Conservation (phyloP, 768 basidiomycete species). For the Calocybe indica region DNA sequence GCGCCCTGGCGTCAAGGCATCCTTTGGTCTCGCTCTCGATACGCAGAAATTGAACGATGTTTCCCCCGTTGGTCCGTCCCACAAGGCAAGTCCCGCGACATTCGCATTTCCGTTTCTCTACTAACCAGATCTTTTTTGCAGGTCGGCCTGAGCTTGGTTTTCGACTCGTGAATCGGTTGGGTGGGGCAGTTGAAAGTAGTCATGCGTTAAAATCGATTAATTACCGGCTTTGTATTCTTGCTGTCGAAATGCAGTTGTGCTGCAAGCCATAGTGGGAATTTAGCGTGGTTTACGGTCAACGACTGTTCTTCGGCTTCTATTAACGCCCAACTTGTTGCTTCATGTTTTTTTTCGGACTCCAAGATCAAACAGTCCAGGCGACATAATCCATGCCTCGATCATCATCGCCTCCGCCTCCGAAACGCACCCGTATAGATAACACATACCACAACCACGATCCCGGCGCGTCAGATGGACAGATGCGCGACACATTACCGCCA, state of each 20-base stretch:
- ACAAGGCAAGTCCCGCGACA: slow-evolving; percentile 50
- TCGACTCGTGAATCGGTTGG: slow-evolving; percentile 55
- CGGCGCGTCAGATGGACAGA: slow-evolving; percentile 20
- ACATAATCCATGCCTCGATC: slow-evolving; percentile 15
- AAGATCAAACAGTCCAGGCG: background rate
- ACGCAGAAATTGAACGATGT: slow-evolving; percentile 85
- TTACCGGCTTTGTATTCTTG: too few species aligned
- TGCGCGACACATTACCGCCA: slow-evolving; percentile 39
- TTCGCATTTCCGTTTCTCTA: background rate
- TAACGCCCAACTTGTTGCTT: too few species aligned
- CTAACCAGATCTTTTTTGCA: slow-evolving; percentile 12
- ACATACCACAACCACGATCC: slow-evolving; percentile 6
- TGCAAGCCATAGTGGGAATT: background rate
- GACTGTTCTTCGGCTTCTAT: too few species aligned
- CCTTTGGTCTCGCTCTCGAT: slow-evolving; percentile 94
- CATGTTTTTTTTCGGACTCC: too few species aligned
- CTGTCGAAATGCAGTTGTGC: background rate
- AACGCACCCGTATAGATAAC: slow-evolving; percentile 23
- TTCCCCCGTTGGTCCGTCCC: slow-evolving; percentile 55
- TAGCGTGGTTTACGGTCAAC: too few species aligned
- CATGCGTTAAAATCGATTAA: slow-evolving; percentile 15
- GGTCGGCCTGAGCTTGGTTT: slow-evolving; percentile 71
- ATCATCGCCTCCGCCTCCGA: slow-evolving; percentile 21
- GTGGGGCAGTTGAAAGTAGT: slow-evolving; percentile 26
- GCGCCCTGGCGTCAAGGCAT: slow-evolving; percentile 87